phyloP scores from a whole-genome alignment of 179 eudicot species.

The Patellifolia procumbens region DNA sequence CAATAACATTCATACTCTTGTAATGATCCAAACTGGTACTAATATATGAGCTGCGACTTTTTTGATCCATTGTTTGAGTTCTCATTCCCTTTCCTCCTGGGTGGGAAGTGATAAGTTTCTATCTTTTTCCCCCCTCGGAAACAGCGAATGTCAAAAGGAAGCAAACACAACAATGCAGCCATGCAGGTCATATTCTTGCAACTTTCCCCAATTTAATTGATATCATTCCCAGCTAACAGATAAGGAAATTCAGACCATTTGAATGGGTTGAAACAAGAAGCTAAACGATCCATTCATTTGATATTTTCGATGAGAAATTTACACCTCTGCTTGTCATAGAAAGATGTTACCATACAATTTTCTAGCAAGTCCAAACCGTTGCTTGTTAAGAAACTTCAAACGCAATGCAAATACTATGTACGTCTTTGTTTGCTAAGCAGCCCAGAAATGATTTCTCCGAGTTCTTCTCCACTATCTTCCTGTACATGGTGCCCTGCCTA shows the following conservation, averaged over 20 bases:
- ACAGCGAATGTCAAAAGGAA: not conserved
- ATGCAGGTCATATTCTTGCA: not conserved
- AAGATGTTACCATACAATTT: not conserved
- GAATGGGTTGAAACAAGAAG: not conserved
- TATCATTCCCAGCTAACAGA: not conserved
- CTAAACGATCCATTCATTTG: not conserved
- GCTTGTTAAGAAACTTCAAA: not conserved
- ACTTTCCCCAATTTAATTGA: too few relatives aligned
- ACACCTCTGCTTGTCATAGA: not conserved
- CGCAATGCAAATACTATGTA: constrained; percentile 10
- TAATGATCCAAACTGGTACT: constrained; percentile 8
- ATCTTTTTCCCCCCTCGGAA: not conserved
- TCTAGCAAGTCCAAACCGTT: constrained; percentile 5
- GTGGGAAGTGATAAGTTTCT: not conserved
- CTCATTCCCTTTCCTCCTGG: not conserved
- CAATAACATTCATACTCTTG: constrained; percentile 16
- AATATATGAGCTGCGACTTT: not conserved
- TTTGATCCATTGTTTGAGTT: not conserved
- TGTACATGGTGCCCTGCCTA: constrained; percentile 99
- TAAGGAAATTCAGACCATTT: not conserved
- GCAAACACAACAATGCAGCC: not conserved
- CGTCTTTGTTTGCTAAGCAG: constrained; percentile 41
- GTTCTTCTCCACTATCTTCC: constrained; percentile 87
- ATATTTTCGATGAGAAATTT: not conserved
- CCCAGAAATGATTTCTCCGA: constrained; percentile 66